These are phyloP conservation scores for Cercophora newfieldiana DNA, from an alignment of 495 filamentous ascomycete species.

Conservation along the genomic window DNA sequence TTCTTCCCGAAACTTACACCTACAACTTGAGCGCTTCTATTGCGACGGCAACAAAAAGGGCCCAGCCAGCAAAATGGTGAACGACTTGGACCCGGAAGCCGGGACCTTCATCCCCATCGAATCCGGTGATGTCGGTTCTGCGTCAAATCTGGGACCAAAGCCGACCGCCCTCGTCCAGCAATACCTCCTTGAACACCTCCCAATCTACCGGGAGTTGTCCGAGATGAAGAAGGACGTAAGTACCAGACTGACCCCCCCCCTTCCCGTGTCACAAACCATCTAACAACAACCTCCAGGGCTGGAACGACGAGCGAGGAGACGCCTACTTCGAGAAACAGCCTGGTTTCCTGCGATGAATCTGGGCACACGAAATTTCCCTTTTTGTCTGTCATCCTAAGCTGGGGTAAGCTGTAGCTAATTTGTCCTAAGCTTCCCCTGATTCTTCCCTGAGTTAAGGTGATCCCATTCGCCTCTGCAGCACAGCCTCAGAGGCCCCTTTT, in stretches of 20 bases:
- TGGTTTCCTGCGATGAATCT: no score
- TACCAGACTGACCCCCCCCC: background rate
- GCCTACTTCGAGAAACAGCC: background rate
- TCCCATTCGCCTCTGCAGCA: no score
- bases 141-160: background rate
- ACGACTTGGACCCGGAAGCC: background rate
- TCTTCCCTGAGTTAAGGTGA: no score
- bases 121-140: background rate
- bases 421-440: no score
- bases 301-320: background rate
- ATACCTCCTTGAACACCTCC: background rate
- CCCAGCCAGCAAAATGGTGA: background rate
- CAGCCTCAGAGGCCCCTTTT: no score
- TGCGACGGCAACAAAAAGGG: background rate
- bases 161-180: background rate
- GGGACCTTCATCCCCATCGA: background rate
- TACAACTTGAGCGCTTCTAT: background rate
- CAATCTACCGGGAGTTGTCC: background rate
- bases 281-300: background rate
- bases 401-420: no score
- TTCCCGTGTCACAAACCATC: background rate
- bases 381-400: no score
- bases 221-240: background rate
- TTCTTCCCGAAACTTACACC: background rate
- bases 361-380: no score